Base-by-base conservation (phyloP, 805 yeast species). In the Wickerhamomyces strasburgensis region DNA sequence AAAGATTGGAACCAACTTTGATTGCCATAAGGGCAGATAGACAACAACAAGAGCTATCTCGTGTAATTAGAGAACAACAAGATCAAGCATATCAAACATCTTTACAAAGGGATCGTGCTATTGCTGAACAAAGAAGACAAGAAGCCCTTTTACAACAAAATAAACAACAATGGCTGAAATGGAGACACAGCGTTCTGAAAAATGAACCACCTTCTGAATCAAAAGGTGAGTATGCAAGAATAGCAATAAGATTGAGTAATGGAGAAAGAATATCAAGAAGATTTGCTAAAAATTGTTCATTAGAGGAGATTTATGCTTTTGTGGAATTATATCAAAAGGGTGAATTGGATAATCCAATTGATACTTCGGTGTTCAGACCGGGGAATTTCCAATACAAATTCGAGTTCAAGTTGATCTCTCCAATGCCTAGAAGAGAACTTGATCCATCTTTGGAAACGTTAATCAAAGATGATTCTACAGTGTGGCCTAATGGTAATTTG, bases 81-180 rank as follows among this genome's bases (percentile, higher is more conserved):
- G 93, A 87, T 52, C 62, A 72, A 31, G 87, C 93, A 15, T 88
- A 79, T 60, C 78, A 80, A 52, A 72, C 72, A 25, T 79, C 95
- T 0, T 63, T 89, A 25, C 71, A 72, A 14, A 68, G 74, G 25
- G 98, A 89, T 60, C 70, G 79, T 38, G 67, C 68, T 35, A 66
- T 80, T 23, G 72, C 69, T 17, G 65, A 64, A 34, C 67, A 68
- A 47, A 54, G 62, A 42, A 56, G 67, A 35, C 41, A 44, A 33
- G 49, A 43, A 29, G 51, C 38, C 27, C 44, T 35, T 27, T 43
- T 47, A 19, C 38, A 38, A 13, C 49, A 51, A 28, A 52, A 53
- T 23, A 51, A 58, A 31, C 58, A 53, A 23, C 57, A 54, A 35
- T 77, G 82, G 77, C 52, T 69, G n/a, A 49, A 52, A 31, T 75